Conservation (phyloP, 306 rosid species). For the Canavalia gladiata region DNA sequence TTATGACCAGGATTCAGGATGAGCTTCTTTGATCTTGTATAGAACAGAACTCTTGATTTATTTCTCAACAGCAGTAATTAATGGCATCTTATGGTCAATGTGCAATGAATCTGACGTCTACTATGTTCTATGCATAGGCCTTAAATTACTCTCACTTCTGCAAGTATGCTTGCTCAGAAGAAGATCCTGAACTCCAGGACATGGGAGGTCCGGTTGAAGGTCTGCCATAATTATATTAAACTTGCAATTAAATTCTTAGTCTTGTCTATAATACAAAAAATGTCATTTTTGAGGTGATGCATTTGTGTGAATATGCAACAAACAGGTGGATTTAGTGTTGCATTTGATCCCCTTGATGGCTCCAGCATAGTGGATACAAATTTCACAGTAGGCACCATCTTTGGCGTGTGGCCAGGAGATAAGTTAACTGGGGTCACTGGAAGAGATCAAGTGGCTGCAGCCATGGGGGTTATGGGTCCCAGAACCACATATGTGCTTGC, state of each 20-base stretch:
- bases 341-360: slow-evolving; percentile 99
- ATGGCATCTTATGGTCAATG: slow-evolving; percentile 25
- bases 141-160: slow-evolving; percentile 88
- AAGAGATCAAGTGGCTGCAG: slow-evolving; percentile 96
- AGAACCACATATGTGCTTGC: slow-evolving; percentile 97
- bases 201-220: slow-evolving; percentile 99
- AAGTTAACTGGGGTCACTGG: slow-evolving; percentile 88
- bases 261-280: not conserved
- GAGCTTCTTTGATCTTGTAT: slow-evolving; percentile 3
- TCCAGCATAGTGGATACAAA: slow-evolving; percentile 98
- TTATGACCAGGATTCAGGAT: not conserved
- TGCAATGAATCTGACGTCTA: slow-evolving; percentile 37
- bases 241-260: not conserved
- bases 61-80: not conserved
- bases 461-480: slow-evolving; percentile 98
- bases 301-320: slow-evolving; percentile 43
- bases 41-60: not conserved
- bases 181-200: slow-evolving; percentile 96
- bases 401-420: slow-evolving; percentile 99
- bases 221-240: slow-evolving; percentile 39
- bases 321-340: slow-evolving; percentile 98
- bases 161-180: slow-evolving; percentile 98
- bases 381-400: slow-evolving; percentile 97
- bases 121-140: slow-evolving; percentile 62
- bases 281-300: slow-evolving; percentile 34